Base-by-base conservation (phyloP, 345 rosid genomes). In the Cardamine resedifolia region DNA sequence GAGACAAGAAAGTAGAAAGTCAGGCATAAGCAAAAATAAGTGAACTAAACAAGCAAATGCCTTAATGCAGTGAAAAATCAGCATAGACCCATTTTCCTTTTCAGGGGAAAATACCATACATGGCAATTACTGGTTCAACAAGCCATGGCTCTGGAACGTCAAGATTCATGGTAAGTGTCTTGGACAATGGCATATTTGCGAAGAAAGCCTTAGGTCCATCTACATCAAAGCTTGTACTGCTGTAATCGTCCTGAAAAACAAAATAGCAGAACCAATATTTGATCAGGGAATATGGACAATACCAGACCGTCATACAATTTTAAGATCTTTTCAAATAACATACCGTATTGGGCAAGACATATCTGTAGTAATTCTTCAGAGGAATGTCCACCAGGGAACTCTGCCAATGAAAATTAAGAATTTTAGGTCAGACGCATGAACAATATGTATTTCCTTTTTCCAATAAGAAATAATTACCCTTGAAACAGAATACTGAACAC, bases 121-220 rank as follows among this genome's bases (percentile, higher is more conserved):
- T 84, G 72, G 99, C 98, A 82, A 92, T 64, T 53, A 96, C 89
- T 61, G 98, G 96, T 85, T 96, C 98, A 70, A 90, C 88, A 80
- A 96, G 99, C 99, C 99, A 96, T 49, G 99, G 97, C 78, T 96
- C 99, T 45, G 99, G 99, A 76, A 96, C 99, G 79, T 96, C 99
- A 65, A 96, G 94, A 83, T 96, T 96, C 99, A 96, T 90, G 75
- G 99, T 96, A 73, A 96, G 99, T 16, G 98, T 96, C 78, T 96
- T 96, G 43, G 99, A 90, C 73, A 92, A 75, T 50, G 98, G 99
- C 99, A 96, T 96, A 76, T 92, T 96, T 20, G 97, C 90, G 30
- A 96, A 96, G 85, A 86, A 91, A 19, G 99, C 99, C 81, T 82
- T 88, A 20, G 99, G 97, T 16, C 99, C 99, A 81, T 84, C 81